phyloP scores from a whole-genome alignment of 2,329 filamentous ascomycete species.

The Cladophialophora exuberans region DNA sequence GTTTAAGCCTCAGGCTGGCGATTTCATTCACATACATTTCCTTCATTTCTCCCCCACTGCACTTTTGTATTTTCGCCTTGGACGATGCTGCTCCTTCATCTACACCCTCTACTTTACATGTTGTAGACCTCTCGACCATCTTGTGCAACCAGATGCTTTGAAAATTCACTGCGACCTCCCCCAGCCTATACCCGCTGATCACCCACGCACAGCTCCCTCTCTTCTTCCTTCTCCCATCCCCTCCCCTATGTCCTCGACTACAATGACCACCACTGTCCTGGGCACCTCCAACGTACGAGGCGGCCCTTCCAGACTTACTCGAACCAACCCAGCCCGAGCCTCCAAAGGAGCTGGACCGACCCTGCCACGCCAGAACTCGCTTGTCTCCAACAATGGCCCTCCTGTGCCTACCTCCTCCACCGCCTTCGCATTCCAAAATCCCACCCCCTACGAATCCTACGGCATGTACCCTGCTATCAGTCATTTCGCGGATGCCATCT shows the following conservation, averaged over 20 bases:
- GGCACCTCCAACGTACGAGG: slow-evolving; percentile 34
- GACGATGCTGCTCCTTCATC: slow-evolving; percentile 3
- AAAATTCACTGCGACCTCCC: not conserved
- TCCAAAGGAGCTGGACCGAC: slow-evolving; percentile 49
- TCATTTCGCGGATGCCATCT: slow-evolving; percentile 87
- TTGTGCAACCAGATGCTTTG: slow-evolving; percentile 2
- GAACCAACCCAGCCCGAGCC: slow-evolving; percentile 53
- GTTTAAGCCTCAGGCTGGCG: too few relatives aligned
- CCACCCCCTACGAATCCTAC: slow-evolving; percentile 39
- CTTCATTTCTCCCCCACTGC: too few relatives aligned
- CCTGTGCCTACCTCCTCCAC: slow-evolving; percentile 26
- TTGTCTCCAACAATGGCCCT: slow-evolving; percentile 36
- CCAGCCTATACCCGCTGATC: slow-evolving; percentile 15
- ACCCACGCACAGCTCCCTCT: slow-evolving; percentile 17
- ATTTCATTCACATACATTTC: slow-evolving; percentile 5
- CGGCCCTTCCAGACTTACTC: slow-evolving; percentile 45
- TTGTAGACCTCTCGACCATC: not conserved
- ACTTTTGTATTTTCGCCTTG: not conserved
- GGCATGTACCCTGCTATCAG: slow-evolving; percentile 68
- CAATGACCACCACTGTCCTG: slow-evolving; percentile 31
- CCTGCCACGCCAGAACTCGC: slow-evolving; percentile 41
- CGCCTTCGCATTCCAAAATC: slow-evolving; percentile 21
- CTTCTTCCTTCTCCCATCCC: not conserved
- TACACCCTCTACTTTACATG: not conserved
- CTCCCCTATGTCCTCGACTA: slow-evolving; percentile 29